Percentiles rank a stretch among this genome's conserved stretches.
These are phyloP conservation scores for Coemansia sp. DNA, from an alignment of 192 early-diverging fungal genomes.

Conservation along the genomic window DNA sequence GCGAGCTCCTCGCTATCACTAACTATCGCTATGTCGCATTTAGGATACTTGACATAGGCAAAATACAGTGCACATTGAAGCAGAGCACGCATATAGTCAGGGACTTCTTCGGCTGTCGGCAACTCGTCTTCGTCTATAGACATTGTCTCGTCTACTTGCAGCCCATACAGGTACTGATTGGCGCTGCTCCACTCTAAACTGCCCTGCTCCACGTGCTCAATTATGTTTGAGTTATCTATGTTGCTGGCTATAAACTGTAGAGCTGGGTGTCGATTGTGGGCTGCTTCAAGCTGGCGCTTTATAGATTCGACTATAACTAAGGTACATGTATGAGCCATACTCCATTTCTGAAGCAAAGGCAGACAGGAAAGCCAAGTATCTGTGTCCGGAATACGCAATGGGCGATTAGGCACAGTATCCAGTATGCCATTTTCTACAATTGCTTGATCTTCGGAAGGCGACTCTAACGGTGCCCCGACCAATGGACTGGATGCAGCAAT, in stretches of 20 bases:
- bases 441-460: not conserved
- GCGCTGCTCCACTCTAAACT: conserved; percentile 20
- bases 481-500: not conserved
- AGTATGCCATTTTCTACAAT: no score
- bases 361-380: conserved; percentile 18
- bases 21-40: conserved; percentile 9
- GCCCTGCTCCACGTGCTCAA: no score
- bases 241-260: conserved; percentile 4
- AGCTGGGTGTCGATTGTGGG: conserved; percentile 1
- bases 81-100: conserved; percentile 20
- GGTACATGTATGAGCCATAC: not conserved
- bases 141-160: not conserved
- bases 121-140: conserved; percentile 22
- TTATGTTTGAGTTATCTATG: no score
- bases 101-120: conserved; percentile 33
- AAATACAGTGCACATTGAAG: conserved; percentile 24
- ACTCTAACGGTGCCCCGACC: not conserved
- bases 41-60: conserved; percentile 7
- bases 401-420: not conserved
- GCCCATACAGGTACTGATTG: conserved; percentile 9
- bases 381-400: conserved; percentile 18
- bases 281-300: not conserved
- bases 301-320: conserved; percentile 10
- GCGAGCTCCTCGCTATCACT: conserved; percentile 34
- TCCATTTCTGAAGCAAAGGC: conserved; percentile 15